Conservation (phyloP, 2,329 filamentous ascomycete species). For the Ramularia collo-cygni region DNA sequence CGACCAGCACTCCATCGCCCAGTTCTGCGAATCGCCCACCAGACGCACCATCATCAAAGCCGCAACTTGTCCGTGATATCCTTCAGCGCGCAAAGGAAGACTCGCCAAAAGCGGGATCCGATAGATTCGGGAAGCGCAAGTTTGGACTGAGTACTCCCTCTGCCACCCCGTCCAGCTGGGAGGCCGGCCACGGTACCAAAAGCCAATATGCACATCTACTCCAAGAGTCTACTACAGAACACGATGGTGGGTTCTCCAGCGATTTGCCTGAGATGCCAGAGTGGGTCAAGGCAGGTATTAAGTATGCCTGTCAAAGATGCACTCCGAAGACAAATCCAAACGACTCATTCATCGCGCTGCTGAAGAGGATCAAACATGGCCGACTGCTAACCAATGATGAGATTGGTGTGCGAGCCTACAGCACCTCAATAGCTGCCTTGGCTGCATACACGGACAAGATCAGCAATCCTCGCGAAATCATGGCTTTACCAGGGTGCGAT, state of each 20-base stretch:
- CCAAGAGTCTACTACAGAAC: slow-evolving; percentile 69
- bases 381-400: slow-evolving; percentile 67
- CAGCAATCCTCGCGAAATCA: slow-evolving; percentile 37
- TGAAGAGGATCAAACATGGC: slow-evolving; percentile 67
- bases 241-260: slow-evolving; percentile 49
- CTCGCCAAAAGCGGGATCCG: slow-evolving; percentile 13
- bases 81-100: slow-evolving; percentile 48
- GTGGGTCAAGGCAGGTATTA: slow-evolving; percentile 57
- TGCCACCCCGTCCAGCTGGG: slow-evolving; percentile 20
- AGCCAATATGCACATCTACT: slow-evolving; percentile 43
- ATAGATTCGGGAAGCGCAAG: slow-evolving; percentile 23
- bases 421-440: slow-evolving; percentile 74
- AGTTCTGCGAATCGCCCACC: neutral
- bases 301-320: slow-evolving; percentile 74
- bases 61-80: slow-evolving; percentile 24
- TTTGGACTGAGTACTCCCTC: slow-evolving; percentile 17
- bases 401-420: slow-evolving; percentile 79
- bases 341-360: slow-evolving; percentile 61
- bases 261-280: slow-evolving; percentile 61
- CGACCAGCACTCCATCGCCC: neutral
- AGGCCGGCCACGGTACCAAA: slow-evolving; percentile 26
- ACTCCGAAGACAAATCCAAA: slow-evolving; percentile 68
- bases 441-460: slow-evolving; percentile 68
- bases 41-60: slow-evolving; percentile 1
- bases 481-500: slow-evolving; percentile 68